Evolutionary conservation across 805 yeast species (phyloP).

Genomic region (Metschnikowia bowlesiae): DNA sequence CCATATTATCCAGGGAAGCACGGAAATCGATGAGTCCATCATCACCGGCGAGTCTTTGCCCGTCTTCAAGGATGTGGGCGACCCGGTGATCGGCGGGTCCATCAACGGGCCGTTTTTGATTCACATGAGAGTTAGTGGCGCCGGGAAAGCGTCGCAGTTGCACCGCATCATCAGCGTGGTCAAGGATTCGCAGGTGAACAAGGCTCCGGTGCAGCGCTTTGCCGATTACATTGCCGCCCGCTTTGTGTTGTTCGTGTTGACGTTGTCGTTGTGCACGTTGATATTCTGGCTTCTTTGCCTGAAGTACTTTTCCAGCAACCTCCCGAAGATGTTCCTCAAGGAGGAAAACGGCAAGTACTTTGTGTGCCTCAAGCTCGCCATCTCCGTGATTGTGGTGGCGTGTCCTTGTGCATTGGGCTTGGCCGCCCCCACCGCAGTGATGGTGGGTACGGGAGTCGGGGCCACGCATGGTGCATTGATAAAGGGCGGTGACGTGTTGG

Average conservation of each 20-base stretch:
- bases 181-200: slow-evolving; percentile 80
- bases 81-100: slow-evolving; percentile 81
- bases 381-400: slow-evolving; percentile 93
- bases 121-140: slow-evolving; percentile 59
- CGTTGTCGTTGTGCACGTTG: slow-evolving; percentile 63
- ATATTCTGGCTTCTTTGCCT: slow-evolving; percentile 34
- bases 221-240: slow-evolving; percentile 82
- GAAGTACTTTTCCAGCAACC: slow-evolving; percentile 15
- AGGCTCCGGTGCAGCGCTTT: slow-evolving; percentile 86
- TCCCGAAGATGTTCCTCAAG: slow-evolving; percentile 47
- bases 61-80: slow-evolving; percentile 57
- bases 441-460: slow-evolving; percentile 98
- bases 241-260: slow-evolving; percentile 75
- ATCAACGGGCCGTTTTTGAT: slow-evolving; percentile 75
- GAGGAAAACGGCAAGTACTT: slow-evolving; percentile 54
- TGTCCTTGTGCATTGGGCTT: slow-evolving; percentile 98
- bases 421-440: slow-evolving; percentile 97
- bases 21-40: slow-evolving; percentile 85
- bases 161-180: slow-evolving; percentile 84
- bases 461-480: slow-evolving; percentile 85
- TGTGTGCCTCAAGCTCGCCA: slow-evolving; percentile 72
- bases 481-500: slow-evolving; percentile 90
- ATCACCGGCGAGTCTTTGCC: slow-evolving; percentile 90
- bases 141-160: slow-evolving; percentile 83
- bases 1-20: slow-evolving; percentile 63